These are phyloP conservation scores for Nemania diffusa DNA, from an alignment of 2,329 filamentous ascomycete genomes.

Conservation along the genomic window DNA sequence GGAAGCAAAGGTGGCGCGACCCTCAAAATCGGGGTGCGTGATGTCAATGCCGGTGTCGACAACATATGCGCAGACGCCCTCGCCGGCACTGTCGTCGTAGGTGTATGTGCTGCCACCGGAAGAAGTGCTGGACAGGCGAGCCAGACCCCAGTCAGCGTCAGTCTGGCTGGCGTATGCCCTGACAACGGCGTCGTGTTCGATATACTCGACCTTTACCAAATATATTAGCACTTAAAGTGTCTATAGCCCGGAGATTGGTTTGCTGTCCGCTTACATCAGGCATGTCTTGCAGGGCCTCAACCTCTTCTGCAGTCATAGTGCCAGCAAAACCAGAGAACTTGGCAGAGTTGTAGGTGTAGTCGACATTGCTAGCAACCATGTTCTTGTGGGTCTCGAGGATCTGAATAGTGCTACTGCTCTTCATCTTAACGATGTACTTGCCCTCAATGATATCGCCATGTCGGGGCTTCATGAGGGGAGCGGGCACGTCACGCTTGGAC, in stretches of 20 bases:
- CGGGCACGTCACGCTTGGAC: constrained; percentile 45
- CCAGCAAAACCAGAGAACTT: constrained; percentile 57
- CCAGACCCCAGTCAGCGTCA: constrained; percentile 57
- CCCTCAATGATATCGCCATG: constrained; percentile 47
- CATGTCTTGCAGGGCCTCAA: constrained; percentile 53
- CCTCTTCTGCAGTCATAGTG: constrained; percentile 55
- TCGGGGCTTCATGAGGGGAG: constrained; percentile 46
- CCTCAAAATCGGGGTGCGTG: constrained; percentile 58
- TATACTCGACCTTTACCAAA: constrained; percentile 47
- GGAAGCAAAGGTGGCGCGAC: constrained; percentile 52
- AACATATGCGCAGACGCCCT: constrained; percentile 61
- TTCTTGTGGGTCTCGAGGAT: constrained; percentile 49
- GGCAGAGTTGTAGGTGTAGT: constrained; percentile 47
- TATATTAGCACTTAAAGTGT: constrained; percentile 15
- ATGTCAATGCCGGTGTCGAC: constrained; percentile 65
- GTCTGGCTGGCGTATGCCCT: constrained; percentile 43
- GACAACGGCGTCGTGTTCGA: constrained; percentile 49
- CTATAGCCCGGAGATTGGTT: not conserved
- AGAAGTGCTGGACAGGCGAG: constrained; percentile 55
- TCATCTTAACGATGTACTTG: constrained; percentile 60
- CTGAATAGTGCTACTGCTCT: constrained; percentile 46
- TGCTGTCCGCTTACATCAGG: constrained; percentile 51
- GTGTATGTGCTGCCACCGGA: constrained; percentile 53
- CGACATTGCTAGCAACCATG: constrained; percentile 47
- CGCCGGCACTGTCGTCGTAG: constrained; percentile 57